Conservation (phyloP, 495 filamentous ascomycete species). For the Xylaria intraflava region DNA sequence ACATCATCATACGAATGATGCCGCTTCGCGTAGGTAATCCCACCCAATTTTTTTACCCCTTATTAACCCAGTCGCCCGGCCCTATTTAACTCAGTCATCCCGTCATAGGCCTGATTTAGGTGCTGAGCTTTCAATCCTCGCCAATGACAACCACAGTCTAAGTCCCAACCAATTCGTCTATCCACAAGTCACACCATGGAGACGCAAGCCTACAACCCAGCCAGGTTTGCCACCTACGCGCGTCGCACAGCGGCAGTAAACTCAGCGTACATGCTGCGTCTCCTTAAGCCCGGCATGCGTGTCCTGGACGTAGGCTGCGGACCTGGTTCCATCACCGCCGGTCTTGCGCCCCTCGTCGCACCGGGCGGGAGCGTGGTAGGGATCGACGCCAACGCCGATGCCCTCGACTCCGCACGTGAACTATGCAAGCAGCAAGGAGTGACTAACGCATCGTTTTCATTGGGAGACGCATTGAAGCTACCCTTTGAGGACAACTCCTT, state of each 20-base stretch:
- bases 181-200: too few relatives aligned
- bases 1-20: too few relatives aligned
- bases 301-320: slow-evolving; percentile 58
- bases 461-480: slow-evolving; percentile 38
- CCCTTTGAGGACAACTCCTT: slow-evolving; percentile 36
- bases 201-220: slow-evolving; percentile 27
- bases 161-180: too few relatives aligned
- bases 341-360: slow-evolving; percentile 44
- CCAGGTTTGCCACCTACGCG: slow-evolving; percentile 25
- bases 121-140: too few relatives aligned
- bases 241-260: slow-evolving; percentile 47
- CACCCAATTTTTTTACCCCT: too few relatives aligned
- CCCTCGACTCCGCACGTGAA: slow-evolving; percentile 21
- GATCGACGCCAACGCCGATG: slow-evolving; percentile 20
- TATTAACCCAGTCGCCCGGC: too few relatives aligned
- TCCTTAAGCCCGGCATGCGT: slow-evolving; percentile 39
- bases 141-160: too few relatives aligned
- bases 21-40: too few relatives aligned
- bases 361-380: slow-evolving; percentile 37
- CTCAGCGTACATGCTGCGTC: slow-evolving; percentile 43
- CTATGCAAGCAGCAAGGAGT: slow-evolving; percentile 26
- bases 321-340: slow-evolving; percentile 51
- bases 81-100: too few relatives aligned
- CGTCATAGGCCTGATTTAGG: too few relatives aligned
- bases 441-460: slow-evolving; percentile 40